These are phyloP conservation scores for Monascus purpureus DNA, from an alignment of 495 filamentous ascomycete genomes.

Conservation along the genomic window DNA sequence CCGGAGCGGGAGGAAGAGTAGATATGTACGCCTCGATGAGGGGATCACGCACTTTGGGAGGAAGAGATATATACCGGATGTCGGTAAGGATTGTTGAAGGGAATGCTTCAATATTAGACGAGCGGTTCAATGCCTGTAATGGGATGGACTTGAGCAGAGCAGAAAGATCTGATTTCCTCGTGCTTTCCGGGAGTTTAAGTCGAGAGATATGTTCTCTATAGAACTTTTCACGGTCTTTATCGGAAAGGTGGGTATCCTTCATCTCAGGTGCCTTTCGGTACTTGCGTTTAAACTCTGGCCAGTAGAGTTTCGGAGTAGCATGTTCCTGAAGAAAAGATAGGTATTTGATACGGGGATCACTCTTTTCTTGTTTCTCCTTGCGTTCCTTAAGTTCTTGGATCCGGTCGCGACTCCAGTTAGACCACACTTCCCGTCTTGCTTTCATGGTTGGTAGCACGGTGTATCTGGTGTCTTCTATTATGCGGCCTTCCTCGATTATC, in stretches of 20 bases:
- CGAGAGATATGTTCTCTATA: constrained; percentile 78
- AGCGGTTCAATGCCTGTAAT: constrained; percentile 48
- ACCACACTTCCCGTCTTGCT: constrained; percentile 65
- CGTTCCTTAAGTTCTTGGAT: constrained; percentile 57
- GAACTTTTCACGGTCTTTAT: constrained; percentile 82
- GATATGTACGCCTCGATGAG: constrained; percentile 66
- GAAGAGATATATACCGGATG: constrained; percentile 67
- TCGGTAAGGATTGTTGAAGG: constrained; percentile 59
- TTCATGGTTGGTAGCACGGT: constrained; percentile 69
- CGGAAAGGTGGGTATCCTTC: constrained; percentile 57
- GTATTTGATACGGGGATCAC: constrained; percentile 75
- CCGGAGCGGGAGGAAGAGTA: constrained; percentile 53
- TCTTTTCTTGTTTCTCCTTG: constrained; percentile 64
- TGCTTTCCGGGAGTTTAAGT: constrained; percentile 60
- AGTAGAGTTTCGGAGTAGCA: constrained; percentile 83
- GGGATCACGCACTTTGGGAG: constrained; percentile 51
- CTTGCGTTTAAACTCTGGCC: constrained; percentile 91
- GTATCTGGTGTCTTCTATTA: constrained; percentile 79
- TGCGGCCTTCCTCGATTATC: constrained; percentile 62
- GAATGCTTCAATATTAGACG: constrained; percentile 46
- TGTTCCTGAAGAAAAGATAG: constrained; percentile 66
- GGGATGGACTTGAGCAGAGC: constrained; percentile 60
- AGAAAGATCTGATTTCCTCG: constrained; percentile 65
- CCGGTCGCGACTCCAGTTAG: constrained; percentile 60
- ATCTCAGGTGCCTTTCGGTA: constrained; percentile 70